Base-by-base conservation (phyloP, 495 filamentous ascomycete genomes). In the Aspergillus indologenus region DNA sequence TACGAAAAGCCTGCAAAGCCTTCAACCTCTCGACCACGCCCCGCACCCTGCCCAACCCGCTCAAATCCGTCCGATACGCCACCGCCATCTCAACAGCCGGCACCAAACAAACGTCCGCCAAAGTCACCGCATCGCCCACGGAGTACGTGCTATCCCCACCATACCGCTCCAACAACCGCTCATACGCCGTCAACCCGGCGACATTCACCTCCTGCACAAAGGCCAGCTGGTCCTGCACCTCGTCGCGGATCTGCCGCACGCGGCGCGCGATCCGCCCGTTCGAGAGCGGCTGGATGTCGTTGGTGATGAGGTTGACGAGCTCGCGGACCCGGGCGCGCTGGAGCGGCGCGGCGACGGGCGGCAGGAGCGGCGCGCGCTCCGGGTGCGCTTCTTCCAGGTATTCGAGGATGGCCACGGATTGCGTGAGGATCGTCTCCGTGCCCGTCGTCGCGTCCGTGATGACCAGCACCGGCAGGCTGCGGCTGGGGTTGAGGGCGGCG, bases 271-370 rank as follows among this genome's bases (percentile, higher is more conserved):
- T 19, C 15, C 48, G 48, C 8, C 23, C 24, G 23, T 51, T 31
- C 1, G 11, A 34, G 24, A 29, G 7, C n/a, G 48, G 48, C 17
- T 51, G 48, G 9, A 51, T 29, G 23, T 51, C 48, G 15, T 29
- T 51, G 14, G 48, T 29, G 48, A 51, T 51, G 23, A 51, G n/a
- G 48, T 51, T 51, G 23, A 31, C 24, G 5, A 51, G 9, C 15
- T 51, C 48, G 23, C 48, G 48, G 48, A 51, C 24, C 18, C 29
- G 15, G 48, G 29, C 29, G 11, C 48, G 48, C 0, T 29, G 15
- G 7, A 29, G 12, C 23, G 23, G 18, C 3, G 23, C 48, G 3
- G 23, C n/a, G 14, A 7, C 8, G 18, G 48, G 23, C 0, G 48
- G 48, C 48, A 51, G 23, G 3, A 51, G 48, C 18, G 23, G 48